Evolutionary conservation across 2,329 filamentous ascomycete genomes (phyloP).

Genomic region (Daldinia eschscholtzii): DNA sequence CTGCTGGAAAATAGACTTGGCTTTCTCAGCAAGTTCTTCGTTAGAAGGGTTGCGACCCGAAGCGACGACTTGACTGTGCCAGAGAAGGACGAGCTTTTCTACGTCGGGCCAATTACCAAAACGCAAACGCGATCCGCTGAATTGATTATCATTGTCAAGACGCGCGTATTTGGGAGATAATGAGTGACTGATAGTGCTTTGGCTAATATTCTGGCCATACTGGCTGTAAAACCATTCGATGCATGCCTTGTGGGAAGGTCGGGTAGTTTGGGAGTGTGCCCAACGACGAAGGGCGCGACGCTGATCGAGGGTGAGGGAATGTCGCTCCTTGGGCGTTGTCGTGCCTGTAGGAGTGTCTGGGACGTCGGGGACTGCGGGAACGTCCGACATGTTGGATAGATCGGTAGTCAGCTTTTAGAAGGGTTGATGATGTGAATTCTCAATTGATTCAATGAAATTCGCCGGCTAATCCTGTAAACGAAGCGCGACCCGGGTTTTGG

Average conservation of each 20-base stretch:
- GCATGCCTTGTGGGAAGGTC: conserved; percentile 71
- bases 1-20: conserved; percentile 69
- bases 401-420: conserved; percentile 25
- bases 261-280: conserved; percentile 68
- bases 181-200: conserved; percentile 73
- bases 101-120: conserved; percentile 75
- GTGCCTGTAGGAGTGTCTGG: conserved; percentile 39
- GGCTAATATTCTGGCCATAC: conserved; percentile 71
- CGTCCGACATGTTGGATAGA: conserved; percentile 47
- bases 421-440: conserved; percentile 35
- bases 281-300: conserved; percentile 71
- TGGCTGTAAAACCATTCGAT: conserved; percentile 72
- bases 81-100: conserved; percentile 86
- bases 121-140: conserved; percentile 71
- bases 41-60: conserved; percentile 71
- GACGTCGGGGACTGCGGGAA: conserved; percentile 43
- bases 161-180: conserved; percentile 72
- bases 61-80: conserved; percentile 62
- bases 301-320: conserved; percentile 72
- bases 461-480: conserved; percentile 52
- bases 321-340: conserved; percentile 62
- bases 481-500: conserved; percentile 49
- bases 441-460: conserved; percentile 50
- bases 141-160: conserved; percentile 70
- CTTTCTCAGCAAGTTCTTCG: conserved; percentile 73